phyloP scores from a whole-genome alignment of 257 asterid genomes.

The Capsicum chinense region DNA sequence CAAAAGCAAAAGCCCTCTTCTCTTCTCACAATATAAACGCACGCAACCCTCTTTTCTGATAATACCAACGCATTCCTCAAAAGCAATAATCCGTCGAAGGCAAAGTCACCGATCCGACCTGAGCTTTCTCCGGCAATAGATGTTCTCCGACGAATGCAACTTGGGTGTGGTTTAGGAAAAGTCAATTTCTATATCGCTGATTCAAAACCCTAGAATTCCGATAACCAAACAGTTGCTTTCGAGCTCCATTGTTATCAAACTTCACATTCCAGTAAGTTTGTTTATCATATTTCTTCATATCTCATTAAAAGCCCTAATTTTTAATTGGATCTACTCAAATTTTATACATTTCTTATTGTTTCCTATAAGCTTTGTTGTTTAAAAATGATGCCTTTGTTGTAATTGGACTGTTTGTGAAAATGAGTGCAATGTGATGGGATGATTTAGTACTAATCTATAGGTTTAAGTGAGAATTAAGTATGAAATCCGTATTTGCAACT shows the following conservation, averaged over 20 bases:
- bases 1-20: too few relatives aligned
- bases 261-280: conserved; percentile 43
- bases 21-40: too few relatives aligned
- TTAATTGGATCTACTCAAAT: neutral
- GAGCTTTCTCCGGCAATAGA: too few relatives aligned
- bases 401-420: neutral
- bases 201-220: conserved; percentile 61
- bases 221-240: conserved; percentile 42
- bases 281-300: neutral
- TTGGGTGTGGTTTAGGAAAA: too few relatives aligned
- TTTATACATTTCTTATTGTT: too few relatives aligned
- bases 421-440: conserved; percentile 15
- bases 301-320: conserved; percentile 40
- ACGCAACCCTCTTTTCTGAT: too few relatives aligned
- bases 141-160: too few relatives aligned
- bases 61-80: too few relatives aligned
- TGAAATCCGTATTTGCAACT: neutral
- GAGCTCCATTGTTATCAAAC: conserved; percentile 40
- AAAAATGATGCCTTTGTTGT: conserved; percentile 12
- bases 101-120: too few relatives aligned
- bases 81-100: too few relatives aligned
- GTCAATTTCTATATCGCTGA: conserved; percentile 35
- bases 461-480: neutral
- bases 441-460: conserved; percentile 1
- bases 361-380: neutral